These are phyloP conservation scores for Neolentinus lepideus DNA, from an alignment of 1,284 basidiomycete genomes.

Conservation along the genomic window DNA sequence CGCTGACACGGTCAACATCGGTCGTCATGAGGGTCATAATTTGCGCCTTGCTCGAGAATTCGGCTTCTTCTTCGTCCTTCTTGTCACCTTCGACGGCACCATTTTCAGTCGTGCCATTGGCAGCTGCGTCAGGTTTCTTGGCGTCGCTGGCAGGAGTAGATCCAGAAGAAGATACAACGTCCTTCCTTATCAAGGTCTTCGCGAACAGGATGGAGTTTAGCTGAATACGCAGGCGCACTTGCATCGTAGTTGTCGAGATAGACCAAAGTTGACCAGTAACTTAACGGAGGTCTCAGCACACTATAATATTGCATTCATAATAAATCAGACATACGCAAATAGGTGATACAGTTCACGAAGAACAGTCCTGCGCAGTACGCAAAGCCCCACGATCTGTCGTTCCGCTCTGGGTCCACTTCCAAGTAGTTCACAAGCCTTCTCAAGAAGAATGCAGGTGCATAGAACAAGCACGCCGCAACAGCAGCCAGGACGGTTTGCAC, in stretches of 20 bases:
- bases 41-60: constrained; percentile 86
- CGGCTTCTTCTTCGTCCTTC: constrained; percentile 57
- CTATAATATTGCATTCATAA: neutral
- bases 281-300: constrained; percentile 6
- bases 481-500: constrained; percentile 51
- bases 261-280: constrained; percentile 59
- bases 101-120: constrained; percentile 6
- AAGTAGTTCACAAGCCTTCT: constrained; percentile 67
- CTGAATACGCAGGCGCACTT: constrained; percentile 71
- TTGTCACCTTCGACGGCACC: constrained; percentile 22
- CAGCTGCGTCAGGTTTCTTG: constrained; percentile 11
- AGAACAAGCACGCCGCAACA: constrained; percentile 64
- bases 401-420: constrained; percentile 50
- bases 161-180: constrained; percentile 61
- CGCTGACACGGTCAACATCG: constrained; percentile 85
- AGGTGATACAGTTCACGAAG: constrained; percentile 50
- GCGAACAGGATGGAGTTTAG: constrained; percentile 83
- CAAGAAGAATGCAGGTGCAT: constrained; percentile 74
- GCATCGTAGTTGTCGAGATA: constrained; percentile 63
- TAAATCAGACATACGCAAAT: constrained; percentile 39
- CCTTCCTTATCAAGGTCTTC: constrained; percentile 87
- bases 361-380: constrained; percentile 69
- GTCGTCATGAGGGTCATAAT: constrained; percentile 87
- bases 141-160: constrained; percentile 17
- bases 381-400: constrained; percentile 64